Evolutionary conservation across 306 rosid species (phyloP), one percentile per base, ranked within the genome.

Genomic region (Cucurbita argyrosperma): DNA sequence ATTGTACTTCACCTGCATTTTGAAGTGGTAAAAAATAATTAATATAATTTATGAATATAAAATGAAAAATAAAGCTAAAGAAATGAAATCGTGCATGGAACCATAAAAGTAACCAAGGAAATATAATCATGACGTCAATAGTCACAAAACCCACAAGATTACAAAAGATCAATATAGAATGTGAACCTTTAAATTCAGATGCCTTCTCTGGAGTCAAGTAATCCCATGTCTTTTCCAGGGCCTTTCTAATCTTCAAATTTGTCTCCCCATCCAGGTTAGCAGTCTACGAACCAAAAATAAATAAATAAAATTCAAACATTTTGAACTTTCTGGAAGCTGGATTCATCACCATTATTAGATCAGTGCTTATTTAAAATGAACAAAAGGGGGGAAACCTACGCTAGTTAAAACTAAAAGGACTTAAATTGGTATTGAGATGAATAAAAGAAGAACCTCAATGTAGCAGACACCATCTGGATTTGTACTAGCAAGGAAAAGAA

Each of bases 231-330:
- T 82, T 92, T 76, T 92, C 97, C 77, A 88, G 54, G 62, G 88
- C 96, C 84, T 92, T 92, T 75, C 97, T 82, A 68, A 92, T 92
- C 86, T 92, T 92, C 81, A 92, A 88, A 84, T 92, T 92, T 39
- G 97, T 92, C 87, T 92, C 97, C 82, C 97, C 97, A 18, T 92
- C 97, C 87, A 92, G 84, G 86, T 92, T 90, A 77, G 97, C 96
- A 74, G 97, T 92, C 97, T 92, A 81, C 62, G 62, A 81, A 49
- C 77, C 62, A 77, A 74, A 73, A 23, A 18, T 19, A 23, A 72
- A 30, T 30, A 30, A 30, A 30, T 30, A 76, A 77, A 58, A 43
- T 4, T 1, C 40, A 47, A 23, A 45, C 47, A 7, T 18, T 37
- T 49, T 52, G 46, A 19, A 54, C 65, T 72, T 40, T 15, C 50